phyloP scores from a whole-genome alignment of 306 rosid species.

The Mimosa bimucronata region DNA sequence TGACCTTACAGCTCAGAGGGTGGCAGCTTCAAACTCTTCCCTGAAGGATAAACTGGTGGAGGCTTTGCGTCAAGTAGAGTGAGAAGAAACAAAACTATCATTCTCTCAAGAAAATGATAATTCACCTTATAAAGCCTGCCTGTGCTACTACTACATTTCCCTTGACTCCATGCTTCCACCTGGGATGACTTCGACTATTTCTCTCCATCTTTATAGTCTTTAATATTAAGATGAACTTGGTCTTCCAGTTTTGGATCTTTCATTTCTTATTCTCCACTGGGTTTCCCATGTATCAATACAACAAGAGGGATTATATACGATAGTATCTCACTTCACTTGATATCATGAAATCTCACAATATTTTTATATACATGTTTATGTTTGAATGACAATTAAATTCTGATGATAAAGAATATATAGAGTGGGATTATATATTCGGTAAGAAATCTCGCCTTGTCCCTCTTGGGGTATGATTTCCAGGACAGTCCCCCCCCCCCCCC shows the following conservation, averaged over 20 bases:
- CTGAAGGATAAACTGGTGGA: constrained; percentile 78
- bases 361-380: background rate
- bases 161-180: too few relatives aligned
- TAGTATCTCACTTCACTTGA: background rate
- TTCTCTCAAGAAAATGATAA: background rate
- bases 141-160: background rate
- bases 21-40: constrained; percentile 87
- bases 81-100: constrained; percentile 35
- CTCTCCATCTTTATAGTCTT: too few relatives aligned
- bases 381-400: background rate
- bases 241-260: too few relatives aligned
- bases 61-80: constrained; percentile 55
- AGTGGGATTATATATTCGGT: background rate
- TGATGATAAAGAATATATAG: background rate
- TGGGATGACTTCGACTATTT: too few relatives aligned
- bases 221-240: background rate
- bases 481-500: too few relatives aligned
- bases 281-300: too few relatives aligned
- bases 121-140: background rate
- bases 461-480: too few relatives aligned
- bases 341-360: background rate
- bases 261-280: too few relatives aligned
- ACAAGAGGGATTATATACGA: too few relatives aligned
- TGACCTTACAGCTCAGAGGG: constrained; percentile 79
- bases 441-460: too few relatives aligned